Conservation (phyloP, 2,329 filamentous ascomycete species). For the Dactylellina parvicollis region DNA sequence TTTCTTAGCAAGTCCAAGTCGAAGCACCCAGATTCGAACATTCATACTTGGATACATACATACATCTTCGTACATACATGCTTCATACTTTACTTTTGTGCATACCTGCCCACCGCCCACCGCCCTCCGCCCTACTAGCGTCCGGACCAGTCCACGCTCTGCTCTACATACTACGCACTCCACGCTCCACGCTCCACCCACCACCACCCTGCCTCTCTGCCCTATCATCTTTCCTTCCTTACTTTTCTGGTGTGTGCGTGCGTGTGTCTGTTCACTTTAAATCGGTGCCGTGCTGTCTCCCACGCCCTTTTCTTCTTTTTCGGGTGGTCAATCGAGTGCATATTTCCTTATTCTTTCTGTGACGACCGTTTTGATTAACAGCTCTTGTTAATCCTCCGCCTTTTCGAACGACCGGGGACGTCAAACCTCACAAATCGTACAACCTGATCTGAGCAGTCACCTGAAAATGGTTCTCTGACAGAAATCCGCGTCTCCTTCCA, state of each 20-base stretch:
- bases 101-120: no score
- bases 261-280: conserved; percentile 31
- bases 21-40: conserved; percentile 32
- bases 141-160: no score
- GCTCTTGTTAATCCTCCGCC: conserved; percentile 30
- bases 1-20: conserved; percentile 38
- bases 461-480: conserved; percentile 39
- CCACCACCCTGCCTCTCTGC: conserved; percentile 28
- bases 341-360: conserved; percentile 1
- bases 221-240: conserved; percentile 18
- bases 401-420: conserved; percentile 7
- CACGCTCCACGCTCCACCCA: no score
- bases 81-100: no score
- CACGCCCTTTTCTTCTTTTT: conserved; percentile 33
- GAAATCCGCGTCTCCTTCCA: conserved; percentile 14
- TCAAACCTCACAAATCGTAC: conserved; percentile 18
- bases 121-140: no score
- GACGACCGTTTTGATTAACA: conserved; percentile 24
- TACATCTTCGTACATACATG: no score
- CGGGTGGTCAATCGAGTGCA: conserved; percentile 18
- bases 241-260: neutral
- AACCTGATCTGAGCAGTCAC: conserved; percentile 1
- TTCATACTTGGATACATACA: no score
- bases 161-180: no score
- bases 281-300: conserved; percentile 39